Evolutionary conservation across 352 stramenopile species (phyloP), one percentile per base, ranked within the genome.

Genomic region (Aphanomyces astaci): DNA sequence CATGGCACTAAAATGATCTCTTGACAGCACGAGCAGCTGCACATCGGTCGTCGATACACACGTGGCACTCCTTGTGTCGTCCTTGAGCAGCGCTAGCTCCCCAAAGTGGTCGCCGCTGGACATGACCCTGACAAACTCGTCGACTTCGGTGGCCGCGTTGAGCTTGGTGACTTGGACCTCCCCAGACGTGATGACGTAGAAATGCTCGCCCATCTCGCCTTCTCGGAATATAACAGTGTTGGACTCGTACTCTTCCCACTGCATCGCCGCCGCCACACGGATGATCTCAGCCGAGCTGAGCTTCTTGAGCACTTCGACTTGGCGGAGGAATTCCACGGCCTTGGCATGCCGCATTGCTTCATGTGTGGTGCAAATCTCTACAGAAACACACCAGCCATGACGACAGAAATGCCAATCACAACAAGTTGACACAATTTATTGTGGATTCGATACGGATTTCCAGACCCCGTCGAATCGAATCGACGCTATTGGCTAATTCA

Each of bases 21-120:
- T 74, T 19, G 80, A 81, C 3, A 90, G 76, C 9, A 80, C 85
- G 25, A 90, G 68, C 49, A 82, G 88, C 63, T 87, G 78, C 3
- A 89, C 84, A 36, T 75, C 60, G 0, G 79, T 82, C 7, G 82
- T 76, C 0, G 92, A 88, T 9, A 88, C 94, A 55, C 96, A 96
- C 4, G 95, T 98, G 0, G 91, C 92, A 0, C 88, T 92, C 15
- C 90, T 81, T 69, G 89, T 84, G 75, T 98, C 92, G 53, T 97
- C 81, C 19, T 95, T 97, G 45, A 98, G 81, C 4, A 98, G 75
- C 2, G 95, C 92, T 73, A 94, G 94, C 71, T 98, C 95, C 27
- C 94, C 95, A 74, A 98, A 98, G 67, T 96, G 96, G 55, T 97
- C 89, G 1, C 88, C 84, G 10, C 81, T 70, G 22, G 76, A 81